Percentiles rank a stretch among this genome's conserved stretches.
Conservation (phyloP, 139 green algal species). For the Axilococcus clingmanii region DNA sequence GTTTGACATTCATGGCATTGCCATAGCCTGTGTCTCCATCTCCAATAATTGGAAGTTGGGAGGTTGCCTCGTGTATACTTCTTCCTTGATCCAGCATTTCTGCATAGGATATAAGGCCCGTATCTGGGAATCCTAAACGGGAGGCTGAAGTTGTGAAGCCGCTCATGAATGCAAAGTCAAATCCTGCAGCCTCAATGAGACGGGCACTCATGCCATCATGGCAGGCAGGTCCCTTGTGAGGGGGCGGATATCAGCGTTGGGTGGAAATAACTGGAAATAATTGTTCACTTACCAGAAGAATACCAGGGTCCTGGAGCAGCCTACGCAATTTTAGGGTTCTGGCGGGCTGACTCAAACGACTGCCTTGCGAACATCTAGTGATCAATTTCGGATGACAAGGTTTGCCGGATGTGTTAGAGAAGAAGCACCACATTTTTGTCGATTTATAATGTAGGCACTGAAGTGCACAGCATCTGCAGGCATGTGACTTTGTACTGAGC, state of each 20-base stretch:
- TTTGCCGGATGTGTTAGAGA: too few species aligned
- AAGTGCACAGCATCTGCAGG: too few species aligned
- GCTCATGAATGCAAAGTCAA: conserved; percentile 77
- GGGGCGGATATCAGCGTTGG: too few species aligned
- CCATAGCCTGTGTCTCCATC: conserved; percentile 96
- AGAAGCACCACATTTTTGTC: too few species aligned
- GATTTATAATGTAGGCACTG: too few species aligned
- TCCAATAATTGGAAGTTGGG: conserved; percentile 75
- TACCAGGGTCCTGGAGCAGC: conserved; percentile 1
- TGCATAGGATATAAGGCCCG: conserved; percentile 67
- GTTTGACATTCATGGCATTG: conserved; percentile 91
- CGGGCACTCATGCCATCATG: conserved; percentile 68
- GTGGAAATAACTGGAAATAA: too few species aligned
- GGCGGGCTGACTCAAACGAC: too few species aligned
- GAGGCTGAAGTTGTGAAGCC: conserved; percentile 75
- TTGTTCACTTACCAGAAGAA: too few species aligned
- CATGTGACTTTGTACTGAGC: too few species aligned
- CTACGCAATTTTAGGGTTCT: neutral
- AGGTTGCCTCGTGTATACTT: conserved; percentile 59
- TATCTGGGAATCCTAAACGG: conserved; percentile 66
- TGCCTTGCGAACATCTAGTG: too few species aligned
- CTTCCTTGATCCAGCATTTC: conserved; percentile 76
- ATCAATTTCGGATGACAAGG: too few species aligned
- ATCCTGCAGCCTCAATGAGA: conserved; percentile 72
- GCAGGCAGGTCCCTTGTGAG: conserved; percentile 67